Conservation (phyloP, 768 basidiomycete species). For the Lactarius vividus region DNA sequence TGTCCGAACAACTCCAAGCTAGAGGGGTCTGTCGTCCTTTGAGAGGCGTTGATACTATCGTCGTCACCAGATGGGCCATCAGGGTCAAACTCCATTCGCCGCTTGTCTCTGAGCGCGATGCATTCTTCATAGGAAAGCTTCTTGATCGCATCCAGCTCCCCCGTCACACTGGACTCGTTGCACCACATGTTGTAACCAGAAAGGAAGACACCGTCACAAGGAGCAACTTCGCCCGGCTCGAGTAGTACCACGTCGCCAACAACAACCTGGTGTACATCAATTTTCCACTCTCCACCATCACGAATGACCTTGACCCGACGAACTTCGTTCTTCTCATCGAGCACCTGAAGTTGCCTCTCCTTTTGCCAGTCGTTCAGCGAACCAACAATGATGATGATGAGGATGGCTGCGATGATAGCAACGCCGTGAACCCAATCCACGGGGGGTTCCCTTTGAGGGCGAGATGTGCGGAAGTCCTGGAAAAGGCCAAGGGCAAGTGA, state of each 20-base stretch:
- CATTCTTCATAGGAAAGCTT: slow-evolving; percentile 83
- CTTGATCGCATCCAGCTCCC: slow-evolving; percentile 93
- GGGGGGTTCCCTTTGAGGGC: slow-evolving; percentile 57
- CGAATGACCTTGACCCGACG: slow-evolving; percentile 72
- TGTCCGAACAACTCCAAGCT: slow-evolving; percentile 44
- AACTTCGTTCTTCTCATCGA: slow-evolving; percentile 96
- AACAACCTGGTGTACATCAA: slow-evolving; percentile 66
- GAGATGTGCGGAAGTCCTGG: slow-evolving; percentile 80
- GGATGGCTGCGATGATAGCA: slow-evolving; percentile 71
- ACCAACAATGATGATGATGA: slow-evolving; percentile 83
- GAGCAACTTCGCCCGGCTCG: slow-evolving; percentile 94
- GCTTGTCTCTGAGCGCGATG: slow-evolving; percentile 44
- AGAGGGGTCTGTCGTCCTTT: slow-evolving; percentile 18
- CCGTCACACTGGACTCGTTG: slow-evolving; percentile 95
- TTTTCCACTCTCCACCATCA: slow-evolving; percentile 32
- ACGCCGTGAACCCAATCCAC: slow-evolving; percentile 94
- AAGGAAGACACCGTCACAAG: slow-evolving; percentile 94
- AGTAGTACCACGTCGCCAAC: slow-evolving; percentile 91
- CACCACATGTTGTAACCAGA: slow-evolving; percentile 90
- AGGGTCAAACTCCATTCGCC: slow-evolving; percentile 20
- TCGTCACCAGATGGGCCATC: not conserved
- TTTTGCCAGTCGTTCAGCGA: slow-evolving; percentile 99
- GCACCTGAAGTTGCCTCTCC: slow-evolving; percentile 89
- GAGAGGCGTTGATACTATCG: slow-evolving; percentile 21
- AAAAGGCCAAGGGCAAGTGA: slow-evolving; percentile 95